Base-by-base conservation (phyloP, 108 stramenopile genomes). In the Fistulifera pelliculosa region DNA sequence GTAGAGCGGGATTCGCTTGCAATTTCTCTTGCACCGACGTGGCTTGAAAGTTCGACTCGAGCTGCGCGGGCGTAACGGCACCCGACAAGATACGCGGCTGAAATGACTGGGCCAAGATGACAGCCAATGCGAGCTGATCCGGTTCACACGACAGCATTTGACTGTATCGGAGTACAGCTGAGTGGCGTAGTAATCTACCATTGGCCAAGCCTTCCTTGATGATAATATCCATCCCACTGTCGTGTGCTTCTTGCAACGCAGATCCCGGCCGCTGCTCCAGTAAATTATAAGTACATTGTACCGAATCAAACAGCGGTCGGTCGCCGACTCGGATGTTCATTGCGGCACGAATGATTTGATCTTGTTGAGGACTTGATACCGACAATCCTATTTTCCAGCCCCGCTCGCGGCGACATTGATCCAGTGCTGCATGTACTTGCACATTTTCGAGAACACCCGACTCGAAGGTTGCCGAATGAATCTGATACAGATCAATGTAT, bases 141-240 rank as follows among this genome's bases (percentile, higher is more conserved):
- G 81, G 71, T 27, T 65, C n/a, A 56, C 74, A 80, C 1, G 38
- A 44, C 16, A 84, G 56, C 23, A 52, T 62, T 49, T 70, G 31
- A 13, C 78, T 41, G 15, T 74, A 62, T 27, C 69, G 54, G 21
- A 56, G 0, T 25, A 89, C 44, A 1, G 38, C 55, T 2, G 56
- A 49, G 54, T 74, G 51, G 8, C 35, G 47, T 39, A 89, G 56
- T 7, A 57, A 50, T 2, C 87, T 60, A 5, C 87, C 87, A 74
- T 89, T 89, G 16, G 83, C 87, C 47, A 89, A 50, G 14, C 82
- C 87, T 58, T 89, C 87, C 58, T 89, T 89, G 60, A 89, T 73
- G 40, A 89, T 83, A 40, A 89, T 69, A 61, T 82, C 81, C 70
- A 78, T 65, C 1, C 87, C 87, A 0, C 57, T 49, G 27, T 70